Percentiles rank a stretch among this genome's conserved stretches.
These are phyloP conservation scores for Hirsutella minnesotensis DNA, from an alignment of 2,329 filamentous ascomycete genomes.

Conservation along the genomic window DNA sequence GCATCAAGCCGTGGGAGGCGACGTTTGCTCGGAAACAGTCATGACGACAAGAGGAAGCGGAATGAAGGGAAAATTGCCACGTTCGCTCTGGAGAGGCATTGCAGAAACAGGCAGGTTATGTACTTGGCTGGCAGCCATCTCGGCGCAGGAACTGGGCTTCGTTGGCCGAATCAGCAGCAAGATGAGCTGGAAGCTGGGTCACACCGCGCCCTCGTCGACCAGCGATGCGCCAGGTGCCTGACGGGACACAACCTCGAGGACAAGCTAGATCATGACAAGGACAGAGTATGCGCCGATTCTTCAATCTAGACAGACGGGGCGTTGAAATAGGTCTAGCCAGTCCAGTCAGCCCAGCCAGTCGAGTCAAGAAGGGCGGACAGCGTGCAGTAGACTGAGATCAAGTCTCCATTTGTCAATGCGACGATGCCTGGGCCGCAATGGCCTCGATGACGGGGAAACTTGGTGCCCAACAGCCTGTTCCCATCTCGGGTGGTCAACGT, in stretches of 20 bases:
- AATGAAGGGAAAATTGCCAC: neutral
- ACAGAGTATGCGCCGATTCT: no score
- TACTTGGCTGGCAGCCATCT: neutral
- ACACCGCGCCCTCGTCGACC: neutral
- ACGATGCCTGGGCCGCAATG: no score
- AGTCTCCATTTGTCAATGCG: no score
- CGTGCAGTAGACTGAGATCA: no score
- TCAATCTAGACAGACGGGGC: no score
- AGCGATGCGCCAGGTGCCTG: neutral
- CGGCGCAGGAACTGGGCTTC: neutral
- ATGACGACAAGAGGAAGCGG: no score
- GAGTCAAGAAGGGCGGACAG: no score
- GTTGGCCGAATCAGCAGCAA: neutral
- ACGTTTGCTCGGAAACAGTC: neutral
- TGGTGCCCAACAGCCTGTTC: constrained; percentile 1
- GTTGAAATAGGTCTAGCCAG: no score
- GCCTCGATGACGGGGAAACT: neutral
- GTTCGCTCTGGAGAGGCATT: neutral
- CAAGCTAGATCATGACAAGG: no score
- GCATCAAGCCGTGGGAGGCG: neutral
- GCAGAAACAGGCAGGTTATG: neutral
- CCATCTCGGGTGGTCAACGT: neutral
- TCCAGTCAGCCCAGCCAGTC: no score
- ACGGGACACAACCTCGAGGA: no score
- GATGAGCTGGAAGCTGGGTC: neutral